Percentiles rank a stretch among this genome's conserved stretches.
phyloP scores from a whole-genome alignment of 495 filamentous ascomycete genomes.

The Durotheca rogersii region DNA sequence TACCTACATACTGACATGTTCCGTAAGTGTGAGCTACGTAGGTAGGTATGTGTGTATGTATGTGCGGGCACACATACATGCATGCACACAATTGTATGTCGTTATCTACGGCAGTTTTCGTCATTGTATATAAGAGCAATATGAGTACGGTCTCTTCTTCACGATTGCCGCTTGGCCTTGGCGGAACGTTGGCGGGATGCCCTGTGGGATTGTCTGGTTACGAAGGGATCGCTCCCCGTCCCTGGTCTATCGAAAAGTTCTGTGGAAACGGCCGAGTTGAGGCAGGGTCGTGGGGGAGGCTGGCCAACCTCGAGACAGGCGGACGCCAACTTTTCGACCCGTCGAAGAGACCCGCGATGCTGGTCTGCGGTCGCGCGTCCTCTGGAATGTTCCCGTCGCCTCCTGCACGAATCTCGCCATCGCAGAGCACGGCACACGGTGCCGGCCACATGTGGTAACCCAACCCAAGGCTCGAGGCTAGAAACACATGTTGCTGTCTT shows the following conservation, averaged over 20 bases:
- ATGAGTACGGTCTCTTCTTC: no score
- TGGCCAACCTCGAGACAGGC: background rate
- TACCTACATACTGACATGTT: no score
- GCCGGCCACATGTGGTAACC: conserved; percentile 6
- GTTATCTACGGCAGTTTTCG: no score
- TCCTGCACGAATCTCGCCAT: conserved; percentile 16
- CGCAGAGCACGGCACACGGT: conserved; percentile 1
- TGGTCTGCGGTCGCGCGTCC: conserved; percentile 2
- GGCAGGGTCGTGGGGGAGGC: conserved; percentile 12
- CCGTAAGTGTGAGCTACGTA: conserved; percentile 4
- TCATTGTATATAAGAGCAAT: no score
- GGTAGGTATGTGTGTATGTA: conserved; percentile 9
- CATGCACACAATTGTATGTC: no score
- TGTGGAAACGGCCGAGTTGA: no score
- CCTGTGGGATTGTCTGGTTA: no score
- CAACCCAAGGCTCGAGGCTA: conserved; percentile 3
- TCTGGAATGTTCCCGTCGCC: conserved; percentile 18
- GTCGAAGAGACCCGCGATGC: conserved; percentile 16
- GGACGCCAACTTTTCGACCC: background rate
- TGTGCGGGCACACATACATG: background rate
- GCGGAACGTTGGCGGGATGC: no score
- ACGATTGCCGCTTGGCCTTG: no score
- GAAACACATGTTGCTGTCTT: conserved; percentile 1
- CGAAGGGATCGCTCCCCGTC: no score
- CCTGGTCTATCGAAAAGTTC: no score